These are phyloP conservation scores for Paecilomyces variotii DNA, from an alignment of 2,329 filamentous ascomycete genomes.

Conservation along the genomic window DNA sequence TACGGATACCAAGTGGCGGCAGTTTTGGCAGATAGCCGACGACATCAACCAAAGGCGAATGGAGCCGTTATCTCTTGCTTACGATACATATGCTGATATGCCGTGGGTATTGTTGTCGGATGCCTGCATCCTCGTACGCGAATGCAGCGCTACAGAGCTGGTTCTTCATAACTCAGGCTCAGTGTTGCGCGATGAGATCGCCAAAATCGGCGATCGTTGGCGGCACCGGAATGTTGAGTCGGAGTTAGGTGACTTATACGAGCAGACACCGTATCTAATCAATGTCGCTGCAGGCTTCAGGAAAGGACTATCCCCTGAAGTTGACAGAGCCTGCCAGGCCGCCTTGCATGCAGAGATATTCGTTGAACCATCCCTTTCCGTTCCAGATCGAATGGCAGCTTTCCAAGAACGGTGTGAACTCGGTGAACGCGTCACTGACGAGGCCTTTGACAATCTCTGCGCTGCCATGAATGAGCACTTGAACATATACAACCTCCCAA, in stretches of 20 bases:
- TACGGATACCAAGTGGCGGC: slow-evolving; percentile 76
- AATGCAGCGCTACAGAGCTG: slow-evolving; percentile 69
- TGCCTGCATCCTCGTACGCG: slow-evolving; percentile 67
- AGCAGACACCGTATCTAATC: slow-evolving; percentile 55
- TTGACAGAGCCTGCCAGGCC: slow-evolving; percentile 59
- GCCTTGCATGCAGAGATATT: slow-evolving; percentile 66
- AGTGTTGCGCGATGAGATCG: slow-evolving; percentile 27
- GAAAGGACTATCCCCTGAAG: slow-evolving; percentile 60
- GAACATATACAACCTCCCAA: slow-evolving; percentile 42
- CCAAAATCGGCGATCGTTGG: slow-evolving; percentile 35
- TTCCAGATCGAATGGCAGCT: slow-evolving; percentile 64
- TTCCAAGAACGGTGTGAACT: slow-evolving; percentile 76
- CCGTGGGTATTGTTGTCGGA: slow-evolving; percentile 83
- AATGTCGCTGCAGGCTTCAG: slow-evolving; percentile 63
- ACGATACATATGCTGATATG: slow-evolving; percentile 62
- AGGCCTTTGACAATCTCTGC: slow-evolving; percentile 65
- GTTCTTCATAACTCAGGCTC: slow-evolving; percentile 59
- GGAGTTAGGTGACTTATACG: slow-evolving; percentile 46
- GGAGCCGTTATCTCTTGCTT: slow-evolving; percentile 69
- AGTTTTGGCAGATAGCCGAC: slow-evolving; percentile 76
- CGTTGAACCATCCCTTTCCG: slow-evolving; percentile 61
- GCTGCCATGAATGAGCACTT: slow-evolving; percentile 59
- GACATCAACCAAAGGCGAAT: slow-evolving; percentile 81
- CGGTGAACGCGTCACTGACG: slow-evolving; percentile 70
- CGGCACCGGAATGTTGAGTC: slow-evolving; percentile 33